phyloP scores from a whole-genome alignment of 331 rosid genomes.

The Prunus yedoensis region DNA sequence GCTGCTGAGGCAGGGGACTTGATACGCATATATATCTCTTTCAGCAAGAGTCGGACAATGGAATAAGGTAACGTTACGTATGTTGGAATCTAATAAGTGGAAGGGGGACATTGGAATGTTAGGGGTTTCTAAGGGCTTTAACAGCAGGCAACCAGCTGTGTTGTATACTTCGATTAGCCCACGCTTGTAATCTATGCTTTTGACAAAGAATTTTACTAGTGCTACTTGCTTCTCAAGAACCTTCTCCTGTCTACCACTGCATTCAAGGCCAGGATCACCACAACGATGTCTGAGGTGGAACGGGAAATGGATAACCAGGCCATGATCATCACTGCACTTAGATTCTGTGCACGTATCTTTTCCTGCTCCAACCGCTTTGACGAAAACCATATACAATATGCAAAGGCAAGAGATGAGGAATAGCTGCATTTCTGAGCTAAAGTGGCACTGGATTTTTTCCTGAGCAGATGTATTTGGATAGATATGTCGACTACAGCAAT shows the following conservation, averaged over 20 bases:
- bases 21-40: neutral
- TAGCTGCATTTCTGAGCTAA: neutral
- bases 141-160: neutral
- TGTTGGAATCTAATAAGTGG: accelerated
- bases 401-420: neutral
- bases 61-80: neutral
- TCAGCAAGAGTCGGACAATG: neutral
- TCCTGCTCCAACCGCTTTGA: too few relatives aligned
- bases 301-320: too few relatives aligned
- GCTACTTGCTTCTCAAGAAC: neutral
- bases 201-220: conserved; percentile 12
- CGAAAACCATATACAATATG: neutral
- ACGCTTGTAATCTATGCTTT: neutral
- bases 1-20: conserved; percentile 9
- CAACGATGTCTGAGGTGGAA: too few relatives aligned
- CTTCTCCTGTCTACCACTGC: neutral
- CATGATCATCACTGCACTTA: too few relatives aligned
- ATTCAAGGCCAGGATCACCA: neutral
- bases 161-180: neutral
- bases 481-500: too few relatives aligned
- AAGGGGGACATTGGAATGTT: neutral
- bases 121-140: neutral
- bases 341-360: too few relatives aligned
- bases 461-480: too few relatives aligned
- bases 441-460: too few relatives aligned